Percentiles rank a stretch among this genome's conserved stretches.
Conservation (phyloP, 441 rosid genomes). For the Kokia cookei region DNA sequence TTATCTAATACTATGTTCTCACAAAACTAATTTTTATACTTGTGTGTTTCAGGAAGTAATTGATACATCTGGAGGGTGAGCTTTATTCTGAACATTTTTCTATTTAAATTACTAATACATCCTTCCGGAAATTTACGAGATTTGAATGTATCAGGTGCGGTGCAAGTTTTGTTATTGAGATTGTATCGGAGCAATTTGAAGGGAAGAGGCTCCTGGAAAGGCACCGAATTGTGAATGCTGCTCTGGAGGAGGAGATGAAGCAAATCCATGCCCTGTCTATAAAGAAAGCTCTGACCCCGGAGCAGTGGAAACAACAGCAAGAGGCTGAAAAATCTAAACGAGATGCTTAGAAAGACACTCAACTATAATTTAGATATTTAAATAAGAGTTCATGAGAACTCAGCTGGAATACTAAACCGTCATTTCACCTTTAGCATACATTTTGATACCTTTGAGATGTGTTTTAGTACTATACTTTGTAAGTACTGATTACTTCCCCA, state of each 20-base stretch:
- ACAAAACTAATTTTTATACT: not conserved
- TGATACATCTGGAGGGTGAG: conserved; percentile 93
- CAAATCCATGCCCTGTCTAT: conserved; percentile 90
- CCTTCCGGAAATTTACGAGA: not conserved
- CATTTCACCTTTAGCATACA: not conserved
- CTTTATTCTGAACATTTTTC: conserved; percentile 2
- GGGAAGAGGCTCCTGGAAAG: conserved; percentile 89
- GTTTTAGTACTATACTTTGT: not conserved
- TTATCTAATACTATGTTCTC: not conserved
- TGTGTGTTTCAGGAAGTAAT: conserved; percentile 54
- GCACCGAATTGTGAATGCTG: conserved; percentile 73
- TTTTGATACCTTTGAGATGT: not conserved
- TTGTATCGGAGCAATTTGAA: conserved; percentile 65
- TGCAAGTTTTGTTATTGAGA: conserved; percentile 67
- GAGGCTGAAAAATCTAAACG: conserved; percentile 48
- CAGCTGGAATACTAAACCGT: not conserved
- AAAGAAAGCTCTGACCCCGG: conserved; percentile 68
- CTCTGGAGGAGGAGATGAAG: conserved; percentile 81
- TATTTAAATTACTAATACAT: not conserved
- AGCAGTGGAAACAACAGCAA: conserved; percentile 66
- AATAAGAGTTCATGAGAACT: conserved; percentile 5
- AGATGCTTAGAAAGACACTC: conserved; percentile 26
- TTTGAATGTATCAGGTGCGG: conserved; percentile 52
- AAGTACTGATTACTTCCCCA: not conserved
- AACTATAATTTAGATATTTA: not conserved